Evolutionary conservation across 768 basidiomycete species (phyloP).

Genomic region (Polyporus arcularius): DNA sequence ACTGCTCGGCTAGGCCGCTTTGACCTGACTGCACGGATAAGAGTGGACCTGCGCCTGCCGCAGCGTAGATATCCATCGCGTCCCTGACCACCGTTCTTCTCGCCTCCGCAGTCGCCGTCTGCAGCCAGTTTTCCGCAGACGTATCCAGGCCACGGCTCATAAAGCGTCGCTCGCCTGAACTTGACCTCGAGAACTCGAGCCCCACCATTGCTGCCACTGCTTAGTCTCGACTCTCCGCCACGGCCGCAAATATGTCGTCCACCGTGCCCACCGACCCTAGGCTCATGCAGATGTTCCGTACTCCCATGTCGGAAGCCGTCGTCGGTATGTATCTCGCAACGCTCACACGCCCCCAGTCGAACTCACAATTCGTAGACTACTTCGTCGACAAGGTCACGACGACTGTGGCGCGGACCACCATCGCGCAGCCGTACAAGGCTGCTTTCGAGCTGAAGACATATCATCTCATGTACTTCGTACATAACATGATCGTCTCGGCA

Average conservation of each 20-base stretch:
- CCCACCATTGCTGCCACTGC: background rate
- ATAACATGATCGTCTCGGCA: constrained; percentile 16
- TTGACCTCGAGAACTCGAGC: background rate
- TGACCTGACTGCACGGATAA: background rate
- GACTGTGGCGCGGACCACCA: constrained; percentile 12
- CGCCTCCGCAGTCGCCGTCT: background rate
- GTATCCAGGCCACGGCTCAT: background rate
- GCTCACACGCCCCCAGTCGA: background rate
- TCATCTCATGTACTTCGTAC: constrained; percentile 12
- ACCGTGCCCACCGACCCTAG: background rate
- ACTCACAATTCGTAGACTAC: constrained; percentile 11
- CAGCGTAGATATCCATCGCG: constrained; percentile 2
- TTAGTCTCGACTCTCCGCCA: constrained; percentile 4
- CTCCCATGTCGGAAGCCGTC: constrained; percentile 2
- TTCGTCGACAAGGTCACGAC: constrained; percentile 8
- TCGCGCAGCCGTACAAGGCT: background rate
- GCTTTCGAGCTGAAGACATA: constrained; percentile 9
- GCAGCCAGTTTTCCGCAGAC: background rate
- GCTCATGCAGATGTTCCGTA: constrained; percentile 5
- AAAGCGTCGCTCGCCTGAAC: background rate
- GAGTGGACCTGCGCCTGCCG: background rate
- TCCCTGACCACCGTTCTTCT: background rate
- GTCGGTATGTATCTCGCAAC: constrained; percentile 13
- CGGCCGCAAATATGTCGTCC: constrained; percentile 8
- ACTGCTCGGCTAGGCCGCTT: constrained; percentile 8